A percentile compares a stretch with the other conserved stretches of the same genome.
Conservation (phyloP, 306 rosid genomes). For the Trifolium dubium region DNA sequence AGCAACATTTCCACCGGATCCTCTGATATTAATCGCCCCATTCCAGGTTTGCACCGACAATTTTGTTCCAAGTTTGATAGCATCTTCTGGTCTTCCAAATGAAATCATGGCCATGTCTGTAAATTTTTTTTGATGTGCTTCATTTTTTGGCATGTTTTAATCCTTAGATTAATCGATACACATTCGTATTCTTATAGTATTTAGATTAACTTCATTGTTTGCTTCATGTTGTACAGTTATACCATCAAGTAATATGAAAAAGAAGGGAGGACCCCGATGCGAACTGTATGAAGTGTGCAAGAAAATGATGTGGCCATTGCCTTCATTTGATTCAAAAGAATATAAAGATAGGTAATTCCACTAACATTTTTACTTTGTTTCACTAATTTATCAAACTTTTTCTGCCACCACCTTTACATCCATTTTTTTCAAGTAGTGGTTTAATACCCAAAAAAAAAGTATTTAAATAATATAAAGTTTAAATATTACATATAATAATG, state of each 20-base stretch:
- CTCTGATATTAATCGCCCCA: slow-evolving; percentile 35
- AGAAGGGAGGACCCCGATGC: slow-evolving; percentile 89
- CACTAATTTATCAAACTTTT: background rate
- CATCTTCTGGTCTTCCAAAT: background rate
- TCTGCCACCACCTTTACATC: no score
- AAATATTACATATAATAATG: slow-evolving; percentile 11
- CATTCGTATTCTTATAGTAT: background rate
- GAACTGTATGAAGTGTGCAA: slow-evolving; percentile 68
- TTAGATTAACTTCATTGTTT: slow-evolving; percentile 11
- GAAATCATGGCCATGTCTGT: background rate
- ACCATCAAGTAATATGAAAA: slow-evolving; percentile 55
- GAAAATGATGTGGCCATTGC: slow-evolving; percentile 82
- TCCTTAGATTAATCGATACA: slow-evolving; percentile 10
- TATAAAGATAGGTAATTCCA: slow-evolving; percentile 63
- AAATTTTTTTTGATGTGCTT: background rate
- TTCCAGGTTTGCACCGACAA: slow-evolving; percentile 61
- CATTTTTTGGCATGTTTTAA: slow-evolving; percentile 20
- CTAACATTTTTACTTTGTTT: background rate
- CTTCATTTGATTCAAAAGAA: slow-evolving; percentile 61
- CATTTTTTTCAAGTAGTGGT: background rate
- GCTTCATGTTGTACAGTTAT: slow-evolving; percentile 52
- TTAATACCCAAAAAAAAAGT: background rate
- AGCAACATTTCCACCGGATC: slow-evolving; percentile 39
- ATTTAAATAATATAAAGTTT: background rate
- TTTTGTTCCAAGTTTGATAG: slow-evolving; percentile 15